Evolutionary conservation across 73 alveolate genomes (phyloP).

Genomic region (Paraurostyla sp.): DNA sequence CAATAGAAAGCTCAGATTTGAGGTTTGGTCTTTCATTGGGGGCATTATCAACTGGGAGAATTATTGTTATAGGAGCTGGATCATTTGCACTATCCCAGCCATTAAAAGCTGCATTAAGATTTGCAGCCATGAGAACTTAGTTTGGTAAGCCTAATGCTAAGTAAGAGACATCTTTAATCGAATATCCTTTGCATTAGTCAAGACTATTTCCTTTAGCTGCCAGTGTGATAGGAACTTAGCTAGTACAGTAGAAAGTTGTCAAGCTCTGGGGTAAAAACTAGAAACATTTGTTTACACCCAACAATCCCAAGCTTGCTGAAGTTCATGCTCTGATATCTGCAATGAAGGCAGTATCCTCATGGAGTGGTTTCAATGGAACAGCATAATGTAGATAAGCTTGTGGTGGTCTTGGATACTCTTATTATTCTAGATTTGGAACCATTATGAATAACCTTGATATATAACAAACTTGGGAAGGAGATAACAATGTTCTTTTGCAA

Average conservation of each 20-base stretch:
- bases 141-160: conserved; percentile 80
- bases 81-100: conserved; percentile 38
- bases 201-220: conserved; percentile 81
- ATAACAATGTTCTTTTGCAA: conserved; percentile 84
- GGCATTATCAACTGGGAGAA: conserved; percentile 77
- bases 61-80: conserved; percentile 64
- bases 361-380: conserved; percentile 62
- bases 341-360: conserved; percentile 74
- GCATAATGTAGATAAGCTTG: conserved; percentile 79
- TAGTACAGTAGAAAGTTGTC: conserved; percentile 36
- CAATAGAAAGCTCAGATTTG: conserved; percentile 75
- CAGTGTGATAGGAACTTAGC: conserved; percentile 30
- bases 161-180: conserved; percentile 75
- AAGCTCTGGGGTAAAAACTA: neutral
- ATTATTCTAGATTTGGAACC: conserved; percentile 72
- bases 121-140: conserved; percentile 84
- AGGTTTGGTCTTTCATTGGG: conserved; percentile 79
- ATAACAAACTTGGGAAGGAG: conserved; percentile 91
- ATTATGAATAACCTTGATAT: conserved; percentile 65
- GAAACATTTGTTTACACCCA: conserved; percentile 13
- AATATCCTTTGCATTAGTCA: conserved; percentile 77
- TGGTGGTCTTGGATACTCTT: conserved; percentile 92
- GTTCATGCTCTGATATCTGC: conserved; percentile 73
- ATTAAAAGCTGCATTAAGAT: conserved; percentile 82
- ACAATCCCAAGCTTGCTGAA: conserved; percentile 25